Evolutionary conservation across 768 basidiomycete genomes (phyloP), one percentile per base, ranked within the genome.

Genomic region (Collybia nuda): DNA sequence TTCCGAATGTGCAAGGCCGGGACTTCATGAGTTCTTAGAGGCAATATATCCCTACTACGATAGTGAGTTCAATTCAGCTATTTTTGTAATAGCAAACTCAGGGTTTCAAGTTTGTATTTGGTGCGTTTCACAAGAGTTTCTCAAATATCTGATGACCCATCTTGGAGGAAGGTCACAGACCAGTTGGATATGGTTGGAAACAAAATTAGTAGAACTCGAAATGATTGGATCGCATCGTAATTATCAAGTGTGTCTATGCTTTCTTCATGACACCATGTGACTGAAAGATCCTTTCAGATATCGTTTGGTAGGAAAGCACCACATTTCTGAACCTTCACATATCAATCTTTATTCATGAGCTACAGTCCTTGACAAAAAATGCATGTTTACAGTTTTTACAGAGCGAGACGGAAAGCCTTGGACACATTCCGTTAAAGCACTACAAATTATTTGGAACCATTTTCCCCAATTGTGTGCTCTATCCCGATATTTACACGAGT

Each of bases 351-450:
- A 19, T 21, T 24, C 17, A 44, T 56, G 64, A 2, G 32, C 14
- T 9, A 29, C 17, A 39, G 91, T 93, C 0, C 75, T 93, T 19
- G 93, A 96, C 74, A 88, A 91, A 64, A 88, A 82, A 1, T 81
- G 80, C 52, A 96, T 95, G 93, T 95, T 93, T 66, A 86, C 85
- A 4, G 88, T 94, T 1, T 93, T 92, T 66, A 81, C 83, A 1
- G 81, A 82, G 57, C 74, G 85, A 23, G 82, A 90, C 47, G 84
- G 69, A 40, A 84, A 90, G 62, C 78, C 84, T 6, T 90, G 86
- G 78, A 80, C 81, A 43, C 92, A 93, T 62, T 85, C 82, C 32
- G 90, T 93, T 28, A 93, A 93, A 62, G 77, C 88, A 5, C 75
- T 92, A 8, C 82, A 88, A 58, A 89, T 93, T 41, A 88, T 95